phyloP scores from a whole-genome alignment of 805 yeast genomes.

The Metschnikowia noctiluminum region DNA sequence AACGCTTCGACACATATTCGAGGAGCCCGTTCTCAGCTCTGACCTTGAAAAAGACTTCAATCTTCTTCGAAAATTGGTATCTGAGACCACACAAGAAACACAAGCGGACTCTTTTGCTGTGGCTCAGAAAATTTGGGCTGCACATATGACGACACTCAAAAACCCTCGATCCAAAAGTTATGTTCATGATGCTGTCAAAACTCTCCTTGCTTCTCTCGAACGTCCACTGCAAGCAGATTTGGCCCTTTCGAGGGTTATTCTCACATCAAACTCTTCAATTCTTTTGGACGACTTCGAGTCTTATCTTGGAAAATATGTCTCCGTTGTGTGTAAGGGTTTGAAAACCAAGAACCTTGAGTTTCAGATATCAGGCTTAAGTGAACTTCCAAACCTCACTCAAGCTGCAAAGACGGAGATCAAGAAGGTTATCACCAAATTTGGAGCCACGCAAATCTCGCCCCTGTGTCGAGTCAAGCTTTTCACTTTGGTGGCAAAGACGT shows the following conservation, averaged over 20 bases:
- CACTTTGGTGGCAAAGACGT: slow-evolving; percentile 6
- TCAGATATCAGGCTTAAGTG: slow-evolving; percentile 6
- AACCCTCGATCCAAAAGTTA: slow-evolving; percentile 4
- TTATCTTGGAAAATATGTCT: slow-evolving; percentile 4
- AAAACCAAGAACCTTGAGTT: slow-evolving; percentile 2
- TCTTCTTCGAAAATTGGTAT: slow-evolving; percentile 18
- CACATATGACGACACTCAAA: slow-evolving; percentile 20
- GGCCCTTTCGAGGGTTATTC: slow-evolving; percentile 8
- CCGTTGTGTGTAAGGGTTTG: slow-evolving; percentile 1
- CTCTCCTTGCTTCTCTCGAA: not conserved
- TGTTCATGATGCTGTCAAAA: not conserved
- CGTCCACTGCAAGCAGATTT: slow-evolving; percentile 4
- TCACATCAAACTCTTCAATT: slow-evolving; percentile 5
- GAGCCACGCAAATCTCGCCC: slow-evolving; percentile 1
- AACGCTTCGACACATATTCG: slow-evolving; percentile 39
- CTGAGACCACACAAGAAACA: not conserved
- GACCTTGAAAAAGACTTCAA: slow-evolving; percentile 44
- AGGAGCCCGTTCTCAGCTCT: slow-evolving; percentile 54
- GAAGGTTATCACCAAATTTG: slow-evolving; percentile 6
- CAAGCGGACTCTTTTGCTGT: slow-evolving; percentile 6
- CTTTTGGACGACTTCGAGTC: slow-evolving; percentile 1
- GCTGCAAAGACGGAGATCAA: not conserved
- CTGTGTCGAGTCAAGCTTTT: slow-evolving; percentile 7
- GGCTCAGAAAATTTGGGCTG: slow-evolving; percentile 12
- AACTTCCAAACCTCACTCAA: slow-evolving; percentile 2